Conservation (phyloP, 176 grass and related monocot species). For the Calamus simplicifolius region DNA sequence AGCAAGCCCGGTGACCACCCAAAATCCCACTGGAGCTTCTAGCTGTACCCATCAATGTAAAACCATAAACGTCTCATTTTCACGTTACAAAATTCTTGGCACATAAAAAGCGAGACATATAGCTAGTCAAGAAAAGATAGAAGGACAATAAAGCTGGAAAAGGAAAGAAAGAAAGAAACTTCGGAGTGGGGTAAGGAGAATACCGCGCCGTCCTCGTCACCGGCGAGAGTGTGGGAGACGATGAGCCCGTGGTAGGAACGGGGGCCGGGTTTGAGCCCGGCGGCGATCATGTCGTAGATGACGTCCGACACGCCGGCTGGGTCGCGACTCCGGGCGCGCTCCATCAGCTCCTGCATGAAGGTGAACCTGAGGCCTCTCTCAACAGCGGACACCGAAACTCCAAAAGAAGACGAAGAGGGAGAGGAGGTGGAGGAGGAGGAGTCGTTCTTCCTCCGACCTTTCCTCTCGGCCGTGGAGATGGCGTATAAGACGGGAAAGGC, state of each 20-base stretch:
- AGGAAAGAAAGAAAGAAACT: background rate
- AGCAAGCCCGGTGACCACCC: too few species aligned
- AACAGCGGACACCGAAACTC: conserved; percentile 27
- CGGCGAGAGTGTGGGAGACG: conserved; percentile 65
- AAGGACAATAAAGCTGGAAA: too few species aligned
- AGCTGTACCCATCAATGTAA: too few species aligned
- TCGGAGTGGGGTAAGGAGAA: background rate
- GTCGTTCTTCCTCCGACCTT: conserved; percentile 48
- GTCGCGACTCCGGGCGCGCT: conserved; percentile 46
- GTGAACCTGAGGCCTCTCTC: conserved; percentile 62
- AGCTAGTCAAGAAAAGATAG: too few species aligned
- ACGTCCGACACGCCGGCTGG: conserved; percentile 48
- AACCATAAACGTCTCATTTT: too few species aligned
- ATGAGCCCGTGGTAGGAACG: conserved; percentile 94
- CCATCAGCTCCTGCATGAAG: conserved; percentile 74
- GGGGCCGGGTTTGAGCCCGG: conserved; percentile 70
- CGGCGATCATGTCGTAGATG: conserved; percentile 96
- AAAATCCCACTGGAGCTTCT: too few species aligned
- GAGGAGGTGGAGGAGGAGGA: conserved; percentile 23
- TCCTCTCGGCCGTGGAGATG: conserved; percentile 34
- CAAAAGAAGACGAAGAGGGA: background rate
- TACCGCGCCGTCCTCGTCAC: conserved; percentile 83
- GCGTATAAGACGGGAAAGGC: conserved; percentile 15
- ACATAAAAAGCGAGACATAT: too few species aligned
- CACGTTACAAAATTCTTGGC: too few species aligned